phyloP scores from a whole-genome alignment of 202 grass and related monocot genomes.

The Setaria viridis region DNA sequence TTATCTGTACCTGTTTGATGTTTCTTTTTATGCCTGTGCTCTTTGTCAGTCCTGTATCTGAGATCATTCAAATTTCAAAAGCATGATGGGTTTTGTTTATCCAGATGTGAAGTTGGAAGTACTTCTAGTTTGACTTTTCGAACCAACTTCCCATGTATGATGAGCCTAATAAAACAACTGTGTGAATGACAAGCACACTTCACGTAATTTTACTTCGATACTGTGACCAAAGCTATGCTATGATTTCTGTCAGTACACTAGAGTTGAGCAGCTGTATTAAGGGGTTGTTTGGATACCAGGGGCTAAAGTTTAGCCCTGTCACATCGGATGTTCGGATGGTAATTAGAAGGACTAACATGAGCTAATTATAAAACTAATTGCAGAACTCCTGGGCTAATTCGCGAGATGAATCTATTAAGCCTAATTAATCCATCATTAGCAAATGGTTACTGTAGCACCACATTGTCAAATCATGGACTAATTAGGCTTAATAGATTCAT shows the following conservation, averaged over 20 bases:
- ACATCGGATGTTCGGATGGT: too few relatives aligned
- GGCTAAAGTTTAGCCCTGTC: too few relatives aligned
- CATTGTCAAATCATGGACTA: too few relatives aligned
- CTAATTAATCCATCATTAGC: too few relatives aligned
- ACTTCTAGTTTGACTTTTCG: not conserved
- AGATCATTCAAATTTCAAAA: not conserved
- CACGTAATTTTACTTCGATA: too few relatives aligned
- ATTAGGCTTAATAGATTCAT: too few relatives aligned
- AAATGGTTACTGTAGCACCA: too few relatives aligned
- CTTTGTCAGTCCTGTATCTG: not conserved
- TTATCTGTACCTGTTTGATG: slow-evolving; percentile 38
- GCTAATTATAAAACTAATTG: too few relatives aligned
- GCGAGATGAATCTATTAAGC: too few relatives aligned
- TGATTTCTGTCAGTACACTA: slow-evolving; percentile 6
- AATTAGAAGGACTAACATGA: too few relatives aligned
- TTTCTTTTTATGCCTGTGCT: slow-evolving; percentile 32
- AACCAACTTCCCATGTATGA: slow-evolving; percentile 7
- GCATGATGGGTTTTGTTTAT: not conserved
- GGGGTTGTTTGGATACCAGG: too few relatives aligned
- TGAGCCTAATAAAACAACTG: not conserved
- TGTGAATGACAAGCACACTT: not conserved
- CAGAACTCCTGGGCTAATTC: too few relatives aligned
- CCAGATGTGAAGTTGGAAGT: not conserved
- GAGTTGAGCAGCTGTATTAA: not conserved
- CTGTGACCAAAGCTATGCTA: not conserved